These are phyloP conservation scores for Ganoderma resinaceum DNA, from an alignment of 1,284 basidiomycete genomes.

Conservation along the genomic window DNA sequence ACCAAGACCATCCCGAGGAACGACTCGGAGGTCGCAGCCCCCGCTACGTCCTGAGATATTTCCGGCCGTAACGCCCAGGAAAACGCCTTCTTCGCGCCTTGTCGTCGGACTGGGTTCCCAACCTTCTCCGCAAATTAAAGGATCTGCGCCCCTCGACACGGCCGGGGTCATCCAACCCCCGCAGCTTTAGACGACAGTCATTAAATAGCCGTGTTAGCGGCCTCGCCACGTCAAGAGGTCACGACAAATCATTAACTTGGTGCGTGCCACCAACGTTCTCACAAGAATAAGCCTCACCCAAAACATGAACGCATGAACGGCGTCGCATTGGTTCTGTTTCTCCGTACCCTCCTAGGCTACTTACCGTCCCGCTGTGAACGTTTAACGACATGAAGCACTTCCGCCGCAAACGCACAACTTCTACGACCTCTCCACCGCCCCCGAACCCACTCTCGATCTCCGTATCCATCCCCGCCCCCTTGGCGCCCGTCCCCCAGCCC, in stretches of 20 bases:
- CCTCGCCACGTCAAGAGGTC: neutral
- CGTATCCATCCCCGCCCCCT: conserved; percentile 24
- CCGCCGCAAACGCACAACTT: conserved; percentile 36
- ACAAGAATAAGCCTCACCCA: neutral
- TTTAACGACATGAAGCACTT: conserved; percentile 35
- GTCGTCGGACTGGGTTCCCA: neutral
- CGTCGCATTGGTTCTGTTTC: neutral
- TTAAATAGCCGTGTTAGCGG: neutral
- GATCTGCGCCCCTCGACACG: neutral
- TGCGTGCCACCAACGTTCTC: neutral
- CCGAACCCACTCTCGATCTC: conserved; percentile 4
- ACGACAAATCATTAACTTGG: neutral
- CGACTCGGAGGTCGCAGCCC: neutral
- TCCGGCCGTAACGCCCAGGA: neutral
- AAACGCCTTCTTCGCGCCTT: neutral
- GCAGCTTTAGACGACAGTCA: neutral
- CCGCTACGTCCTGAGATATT: neutral
- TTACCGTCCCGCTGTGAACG: conserved; percentile 2
- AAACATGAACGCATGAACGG: neutral
- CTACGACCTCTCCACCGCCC: conserved; percentile 24
- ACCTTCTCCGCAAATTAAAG: conserved; percentile 1
- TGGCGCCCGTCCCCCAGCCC: conserved; percentile 14
- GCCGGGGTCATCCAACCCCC: neutral
- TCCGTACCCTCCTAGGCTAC: neutral
- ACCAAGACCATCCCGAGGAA: neutral